Percentiles rank a stretch among this genome's conserved stretches.
Conservation (phyloP, 345 rosid species). For the Populus tremula region DNA sequence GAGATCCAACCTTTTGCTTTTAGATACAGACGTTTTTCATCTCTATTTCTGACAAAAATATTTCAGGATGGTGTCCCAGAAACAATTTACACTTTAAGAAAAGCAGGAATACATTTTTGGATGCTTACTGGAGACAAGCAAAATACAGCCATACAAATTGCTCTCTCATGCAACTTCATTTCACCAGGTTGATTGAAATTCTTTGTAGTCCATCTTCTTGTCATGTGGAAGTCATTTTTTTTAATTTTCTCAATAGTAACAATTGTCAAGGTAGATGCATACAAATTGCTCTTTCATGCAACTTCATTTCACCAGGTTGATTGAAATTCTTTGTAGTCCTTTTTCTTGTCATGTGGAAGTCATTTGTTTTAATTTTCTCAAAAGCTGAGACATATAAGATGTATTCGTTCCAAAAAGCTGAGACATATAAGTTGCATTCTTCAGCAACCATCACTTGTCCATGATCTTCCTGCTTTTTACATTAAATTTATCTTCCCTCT, state of each 20-base stretch:
- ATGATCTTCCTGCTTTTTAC: background rate
- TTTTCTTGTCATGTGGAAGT: background rate
- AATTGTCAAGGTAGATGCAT: slow-evolving; percentile 15
- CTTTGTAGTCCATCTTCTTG: background rate
- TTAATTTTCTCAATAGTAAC: no score
- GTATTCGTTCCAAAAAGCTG: no score
- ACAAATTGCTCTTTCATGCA: slow-evolving; percentile 97
- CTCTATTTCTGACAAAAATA: slow-evolving; percentile 12
- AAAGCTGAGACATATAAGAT: no score
- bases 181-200: slow-evolving; percentile 68
- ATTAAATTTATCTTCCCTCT: background rate
- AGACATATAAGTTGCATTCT: no score
- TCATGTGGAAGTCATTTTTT: background rate
- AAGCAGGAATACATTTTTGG: slow-evolving; percentile 98
- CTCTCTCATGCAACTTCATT: slow-evolving; percentile 93
- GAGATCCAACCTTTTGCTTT: slow-evolving; percentile 6
- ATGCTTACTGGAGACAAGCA: slow-evolving; percentile 99
- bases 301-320: slow-evolving; percentile 91
- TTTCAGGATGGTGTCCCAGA: slow-evolving; percentile 97
- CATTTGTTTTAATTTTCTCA: background rate
- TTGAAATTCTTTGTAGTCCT: slow-evolving; percentile 1
- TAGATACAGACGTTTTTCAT: slow-evolving; percentile 7
- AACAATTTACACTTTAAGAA: slow-evolving; percentile 85
- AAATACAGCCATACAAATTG: slow-evolving; percentile 96
- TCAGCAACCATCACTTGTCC: background rate